Evolutionary conservation across 2,329 filamentous ascomycete species (phyloP).

Genomic region (Beauveria sp.): DNA sequence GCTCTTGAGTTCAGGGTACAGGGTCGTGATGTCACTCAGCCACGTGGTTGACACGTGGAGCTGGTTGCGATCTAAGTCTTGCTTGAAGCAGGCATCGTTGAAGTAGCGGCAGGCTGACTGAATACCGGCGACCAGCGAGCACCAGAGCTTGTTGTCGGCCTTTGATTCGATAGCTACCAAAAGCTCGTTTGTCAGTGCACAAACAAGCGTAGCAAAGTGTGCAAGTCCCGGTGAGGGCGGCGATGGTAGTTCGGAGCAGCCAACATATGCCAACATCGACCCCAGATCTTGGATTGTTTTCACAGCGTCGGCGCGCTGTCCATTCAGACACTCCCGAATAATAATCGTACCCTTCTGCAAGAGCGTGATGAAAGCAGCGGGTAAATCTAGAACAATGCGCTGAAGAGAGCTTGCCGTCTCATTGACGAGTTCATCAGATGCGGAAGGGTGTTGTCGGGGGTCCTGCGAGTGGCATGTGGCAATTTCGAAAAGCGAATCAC

Average conservation of each 20-base stretch:
- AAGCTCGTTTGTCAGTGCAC: constrained; percentile 28
- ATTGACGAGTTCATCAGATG: constrained; percentile 31
- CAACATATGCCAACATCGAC: constrained; percentile 39
- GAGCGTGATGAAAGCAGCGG: constrained; percentile 28
- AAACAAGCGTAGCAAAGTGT: constrained; percentile 34
- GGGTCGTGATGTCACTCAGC: constrained; percentile 19
- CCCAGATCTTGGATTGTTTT: constrained; percentile 29
- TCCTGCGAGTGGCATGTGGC: constrained; percentile 17
- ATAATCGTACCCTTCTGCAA: constrained; percentile 21
- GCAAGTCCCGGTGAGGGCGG: constrained; percentile 21
- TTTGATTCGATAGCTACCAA: constrained; percentile 27
- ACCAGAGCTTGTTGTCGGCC: constrained; percentile 27
- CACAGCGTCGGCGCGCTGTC: constrained; percentile 16
- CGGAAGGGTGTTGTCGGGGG: constrained; percentile 15
- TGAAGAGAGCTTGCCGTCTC: constrained; percentile 35
- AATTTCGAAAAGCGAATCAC: constrained; percentile 26
- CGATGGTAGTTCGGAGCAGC: constrained; percentile 35
- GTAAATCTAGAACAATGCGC: constrained; percentile 28
- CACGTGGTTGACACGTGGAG: constrained; percentile 17
- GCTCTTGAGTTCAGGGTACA: constrained; percentile 22
- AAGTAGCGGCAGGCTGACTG: constrained; percentile 30
- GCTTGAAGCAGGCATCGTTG: constrained; percentile 31
- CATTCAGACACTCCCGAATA: constrained; percentile 19
- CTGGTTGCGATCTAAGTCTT: constrained; percentile 17
- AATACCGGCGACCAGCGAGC: constrained; percentile 29